Evolutionary conservation across 1,139 yeast genomes (phyloP), one percentile per base, ranked within the genome.

Genomic region (Yamadazyma sp.): DNA sequence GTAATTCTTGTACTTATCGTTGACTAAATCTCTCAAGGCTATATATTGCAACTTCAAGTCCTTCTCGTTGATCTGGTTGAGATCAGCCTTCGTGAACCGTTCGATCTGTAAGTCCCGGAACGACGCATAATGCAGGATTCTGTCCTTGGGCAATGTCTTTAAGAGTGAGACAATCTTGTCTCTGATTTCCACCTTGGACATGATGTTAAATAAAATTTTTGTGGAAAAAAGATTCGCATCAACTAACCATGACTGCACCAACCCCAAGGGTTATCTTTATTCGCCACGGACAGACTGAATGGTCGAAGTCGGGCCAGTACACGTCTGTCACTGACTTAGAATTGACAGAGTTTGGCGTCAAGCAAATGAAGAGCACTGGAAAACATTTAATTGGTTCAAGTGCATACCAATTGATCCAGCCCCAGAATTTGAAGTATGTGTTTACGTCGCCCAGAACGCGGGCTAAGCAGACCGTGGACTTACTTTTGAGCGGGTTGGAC

Each of bases 251-350:
- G 20, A 48, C 46, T 43, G 50, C 57, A 22, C 69, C 70, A 32
- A 73, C 87, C 16, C 95, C 95, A 14, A 73, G 95, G 62, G 80
- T 87, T 29, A 78, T 87, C 25, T 80, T 87, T 51, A 79, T 86
- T 37, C 90, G 96, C 52, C 90, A 83, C 53, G 88, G 95, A 26
- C 96, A 90, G 65, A 90, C 97, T 2, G 95, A 81, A 61, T 90
- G 97, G 97, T 89, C 97, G 26, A 80, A 84, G 54, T 76, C 89
- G 4, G 97, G 97, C 23, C 96, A 87, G 59, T 83, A 87, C 62
- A 90, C 97, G 6, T 87, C 96, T 2, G 52, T 71, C 36, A 90
- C 97, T 1, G 97, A 90, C 51, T 60, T 90, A 26, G 79, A 81
- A 9, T 73, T 90, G 56, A 88, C 96, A 0, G 73, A 70, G 4